phyloP scores from a whole-genome alignment of 306 rosid genomes.

The Luffa acutangula region DNA sequence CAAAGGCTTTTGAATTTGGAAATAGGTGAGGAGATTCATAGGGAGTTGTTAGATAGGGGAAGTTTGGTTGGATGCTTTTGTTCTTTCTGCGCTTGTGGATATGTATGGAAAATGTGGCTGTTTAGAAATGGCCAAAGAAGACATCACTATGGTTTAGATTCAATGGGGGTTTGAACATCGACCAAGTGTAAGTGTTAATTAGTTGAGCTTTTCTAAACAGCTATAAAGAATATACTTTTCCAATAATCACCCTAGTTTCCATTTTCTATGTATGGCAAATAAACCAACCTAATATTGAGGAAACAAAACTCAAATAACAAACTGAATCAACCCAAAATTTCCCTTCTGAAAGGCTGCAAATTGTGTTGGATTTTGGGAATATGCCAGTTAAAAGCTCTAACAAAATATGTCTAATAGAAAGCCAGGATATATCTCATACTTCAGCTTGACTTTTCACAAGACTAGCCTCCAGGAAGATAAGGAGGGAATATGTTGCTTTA shows the following conservation, averaged over 20 bases:
- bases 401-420: neutral
- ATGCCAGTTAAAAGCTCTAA: neutral
- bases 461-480: neutral
- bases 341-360: neutral
- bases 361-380: neutral
- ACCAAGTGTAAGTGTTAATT: no score
- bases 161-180: no score
- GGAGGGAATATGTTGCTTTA: neutral
- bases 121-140: conserved; percentile 45
- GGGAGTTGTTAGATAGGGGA: conserved; percentile 31
- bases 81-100: conserved; percentile 62
- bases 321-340: neutral
- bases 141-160: no score
- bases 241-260: no score
- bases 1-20: conserved; percentile 63
- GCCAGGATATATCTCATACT: neutral
- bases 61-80: conserved; percentile 28
- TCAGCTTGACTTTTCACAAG: neutral
- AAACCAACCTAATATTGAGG: no score
- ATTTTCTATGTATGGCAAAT: no score
- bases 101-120: conserved; percentile 82
- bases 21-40: conserved; percentile 54
- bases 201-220: no score
- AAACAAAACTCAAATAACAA: neutral
- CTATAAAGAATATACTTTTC: no score